Evolutionary conservation across 495 filamentous ascomycete species (phyloP).

Genomic region (Collariella sp.): DNA sequence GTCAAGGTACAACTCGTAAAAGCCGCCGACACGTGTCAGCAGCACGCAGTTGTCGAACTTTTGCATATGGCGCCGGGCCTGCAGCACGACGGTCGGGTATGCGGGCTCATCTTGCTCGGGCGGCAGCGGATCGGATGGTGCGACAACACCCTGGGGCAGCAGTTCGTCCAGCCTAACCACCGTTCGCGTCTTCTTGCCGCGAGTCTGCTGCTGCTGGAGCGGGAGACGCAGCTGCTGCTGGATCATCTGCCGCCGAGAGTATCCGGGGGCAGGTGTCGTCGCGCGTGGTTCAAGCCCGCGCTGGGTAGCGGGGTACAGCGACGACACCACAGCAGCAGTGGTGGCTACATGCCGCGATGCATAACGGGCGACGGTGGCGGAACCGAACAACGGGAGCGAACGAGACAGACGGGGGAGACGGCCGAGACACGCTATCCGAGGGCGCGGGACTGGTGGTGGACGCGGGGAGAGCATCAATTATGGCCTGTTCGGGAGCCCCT

Average conservation of each 20-base stretch:
- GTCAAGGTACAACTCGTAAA: conserved; percentile 96
- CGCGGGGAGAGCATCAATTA: conserved; percentile 27
- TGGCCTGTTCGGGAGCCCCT: conserved; percentile 10
- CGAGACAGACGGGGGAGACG: not conserved
- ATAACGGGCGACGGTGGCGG: conserved; percentile 23
- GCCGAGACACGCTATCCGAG: conserved; percentile 22
- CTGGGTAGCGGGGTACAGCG: not conserved
- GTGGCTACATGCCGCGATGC: conserved; percentile 17
- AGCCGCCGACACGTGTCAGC: conserved; percentile 82
- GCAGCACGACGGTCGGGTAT: conserved; percentile 83
- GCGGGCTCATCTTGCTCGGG: conserved; percentile 44
- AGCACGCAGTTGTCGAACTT: conserved; percentile 84
- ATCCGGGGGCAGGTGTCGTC: not conserved
- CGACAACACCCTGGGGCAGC: conserved; percentile 52
- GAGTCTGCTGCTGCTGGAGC: conserved; percentile 12
- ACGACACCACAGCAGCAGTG: not conserved
- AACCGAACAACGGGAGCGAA: conserved; percentile 1
- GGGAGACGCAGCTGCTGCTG: too few species aligned
- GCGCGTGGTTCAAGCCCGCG: conserved; percentile 1
- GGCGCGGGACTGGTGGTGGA: conserved; percentile 17
- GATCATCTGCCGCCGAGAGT: not conserved
- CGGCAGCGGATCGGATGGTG: conserved; percentile 16
- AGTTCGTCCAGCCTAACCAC: conserved; percentile 54
- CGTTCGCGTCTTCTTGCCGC: conserved; percentile 41
- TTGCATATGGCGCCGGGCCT: conserved; percentile 82